Percentiles rank a stretch among this genome's conserved stretches.
Evolutionary conservation across 1,284 basidiomycete genomes (phyloP).

Genomic region (Erythrobasidium hasegawianum): DNA sequence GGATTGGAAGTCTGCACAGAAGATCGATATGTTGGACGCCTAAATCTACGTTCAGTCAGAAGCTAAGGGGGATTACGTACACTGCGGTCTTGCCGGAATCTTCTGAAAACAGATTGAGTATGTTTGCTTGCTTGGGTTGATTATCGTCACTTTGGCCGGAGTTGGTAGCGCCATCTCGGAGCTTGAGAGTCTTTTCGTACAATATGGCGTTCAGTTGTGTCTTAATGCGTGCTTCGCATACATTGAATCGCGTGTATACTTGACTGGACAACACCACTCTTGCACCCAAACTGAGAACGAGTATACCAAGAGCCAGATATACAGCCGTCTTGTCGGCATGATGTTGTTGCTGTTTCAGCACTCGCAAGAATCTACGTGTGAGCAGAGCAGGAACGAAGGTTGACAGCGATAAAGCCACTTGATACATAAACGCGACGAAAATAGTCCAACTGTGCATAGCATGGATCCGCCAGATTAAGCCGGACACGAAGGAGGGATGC

Average conservation of each 20-base stretch:
- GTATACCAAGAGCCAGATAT: neutral
- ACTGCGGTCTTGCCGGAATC: conserved; percentile 85
- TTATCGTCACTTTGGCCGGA: neutral
- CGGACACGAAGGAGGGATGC: no score
- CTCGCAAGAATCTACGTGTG: no score
- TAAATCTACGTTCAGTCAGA: neutral
- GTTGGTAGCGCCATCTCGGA: neutral
- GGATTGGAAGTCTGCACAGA: neutral
- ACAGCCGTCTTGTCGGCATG: neutral
- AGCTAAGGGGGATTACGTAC: conserved; percentile 44
- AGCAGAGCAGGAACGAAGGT: no score
- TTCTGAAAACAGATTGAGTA: conserved; percentile 70
- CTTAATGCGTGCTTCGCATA: neutral
- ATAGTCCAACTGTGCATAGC: no score
- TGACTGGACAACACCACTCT: neutral
- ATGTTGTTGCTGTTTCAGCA: neutral
- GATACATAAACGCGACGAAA: no score
- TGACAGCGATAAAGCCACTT: no score
- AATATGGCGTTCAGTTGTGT: conserved; percentile 57
- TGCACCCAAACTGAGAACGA: neutral
- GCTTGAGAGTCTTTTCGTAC: conserved; percentile 10
- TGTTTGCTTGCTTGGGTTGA: conserved; percentile 60
- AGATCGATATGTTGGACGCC: neutral
- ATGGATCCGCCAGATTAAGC: no score
- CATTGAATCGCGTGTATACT: neutral